Percentiles rank a stretch among this genome's conserved stretches.
These are phyloP conservation scores for Rutstroemia sp. DNA, from an alignment of 2,329 filamentous ascomycete species.

Conservation along the genomic window DNA sequence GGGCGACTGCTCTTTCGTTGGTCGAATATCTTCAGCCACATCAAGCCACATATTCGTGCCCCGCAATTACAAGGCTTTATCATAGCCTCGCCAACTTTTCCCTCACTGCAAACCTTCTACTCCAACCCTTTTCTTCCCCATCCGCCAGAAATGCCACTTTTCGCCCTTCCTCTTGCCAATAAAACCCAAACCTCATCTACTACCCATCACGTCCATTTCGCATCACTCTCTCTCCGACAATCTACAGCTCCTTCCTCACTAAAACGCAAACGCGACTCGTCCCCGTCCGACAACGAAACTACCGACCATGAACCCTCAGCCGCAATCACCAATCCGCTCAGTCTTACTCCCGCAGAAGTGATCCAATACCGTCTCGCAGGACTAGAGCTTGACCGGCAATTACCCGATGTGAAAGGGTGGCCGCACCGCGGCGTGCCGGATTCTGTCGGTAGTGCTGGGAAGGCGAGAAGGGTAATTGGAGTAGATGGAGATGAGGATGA, in stretches of 20 bases:
- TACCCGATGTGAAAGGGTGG: constrained; percentile 37
- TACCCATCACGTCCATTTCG: not conserved
- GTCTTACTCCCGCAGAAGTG: constrained; percentile 44
- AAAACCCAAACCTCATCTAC: not conserved
- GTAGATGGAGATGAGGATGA: not conserved
- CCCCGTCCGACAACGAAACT: constrained; percentile 12
- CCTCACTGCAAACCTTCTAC: too few relatives aligned
- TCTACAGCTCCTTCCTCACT: not conserved
- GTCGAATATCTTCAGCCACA: too few relatives aligned
- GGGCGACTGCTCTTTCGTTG: too few relatives aligned
- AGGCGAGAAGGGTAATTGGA: too few relatives aligned
- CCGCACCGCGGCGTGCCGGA: constrained; percentile 41
- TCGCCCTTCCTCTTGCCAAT: not conserved
- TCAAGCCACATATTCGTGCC: too few relatives aligned
- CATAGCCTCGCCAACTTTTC: too few relatives aligned
- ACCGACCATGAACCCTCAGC: constrained; percentile 2
- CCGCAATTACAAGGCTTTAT: too few relatives aligned
- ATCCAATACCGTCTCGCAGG: constrained; percentile 48
- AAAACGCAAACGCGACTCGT: constrained; percentile 3
- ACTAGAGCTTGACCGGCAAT: constrained; percentile 39
- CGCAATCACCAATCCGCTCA: constrained; percentile 43
- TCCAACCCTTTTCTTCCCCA: too few relatives aligned
- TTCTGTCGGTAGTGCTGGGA: not conserved
- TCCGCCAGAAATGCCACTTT: not conserved
- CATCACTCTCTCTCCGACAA: not conserved